Percentiles rank a stretch among this genome's conserved stretches.
Conservation (phyloP, 345 rosid species). For the Schrenkiella parvula region DNA sequence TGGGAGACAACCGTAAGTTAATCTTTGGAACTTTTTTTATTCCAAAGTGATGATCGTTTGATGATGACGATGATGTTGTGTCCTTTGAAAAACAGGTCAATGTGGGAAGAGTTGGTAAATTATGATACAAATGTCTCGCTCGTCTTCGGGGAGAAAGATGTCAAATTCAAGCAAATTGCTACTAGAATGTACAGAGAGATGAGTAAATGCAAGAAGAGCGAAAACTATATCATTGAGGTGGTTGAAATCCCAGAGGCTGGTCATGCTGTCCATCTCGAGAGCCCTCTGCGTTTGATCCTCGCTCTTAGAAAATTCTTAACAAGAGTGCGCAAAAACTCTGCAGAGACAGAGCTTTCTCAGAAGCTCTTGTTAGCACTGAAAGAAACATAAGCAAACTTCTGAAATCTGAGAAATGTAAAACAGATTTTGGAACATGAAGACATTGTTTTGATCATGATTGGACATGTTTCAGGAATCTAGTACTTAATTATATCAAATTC, state of each 20-base stretch:
- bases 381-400: conserved; percentile 16
- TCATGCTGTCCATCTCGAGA: conserved; percentile 90
- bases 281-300: conserved; percentile 55
- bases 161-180: conserved; percentile 65
- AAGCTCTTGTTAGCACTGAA: conserved; percentile 22
- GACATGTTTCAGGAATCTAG: background rate
- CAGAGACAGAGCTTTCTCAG: conserved; percentile 15
- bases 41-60: background rate
- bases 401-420: background rate
- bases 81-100: conserved; percentile 43
- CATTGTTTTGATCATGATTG: conserved; percentile 1
- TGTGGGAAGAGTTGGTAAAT: conserved; percentile 78
- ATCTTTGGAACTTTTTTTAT: background rate
- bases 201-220: conserved; percentile 18
- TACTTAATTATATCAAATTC: background rate
- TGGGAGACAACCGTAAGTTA: conserved; percentile 83
- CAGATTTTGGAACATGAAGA: conserved; percentile 3
- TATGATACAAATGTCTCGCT: conserved; percentile 53
- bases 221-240: conserved; percentile 34
- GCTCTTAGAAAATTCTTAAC: conserved; percentile 56
- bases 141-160: conserved; percentile 63
- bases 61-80: conserved; percentile 3
- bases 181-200: conserved; percentile 41
- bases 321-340: conserved; percentile 21
- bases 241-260: conserved; percentile 62